Conservation (phyloP, 805 yeast genomes). For the Starmerella davenportii region DNA sequence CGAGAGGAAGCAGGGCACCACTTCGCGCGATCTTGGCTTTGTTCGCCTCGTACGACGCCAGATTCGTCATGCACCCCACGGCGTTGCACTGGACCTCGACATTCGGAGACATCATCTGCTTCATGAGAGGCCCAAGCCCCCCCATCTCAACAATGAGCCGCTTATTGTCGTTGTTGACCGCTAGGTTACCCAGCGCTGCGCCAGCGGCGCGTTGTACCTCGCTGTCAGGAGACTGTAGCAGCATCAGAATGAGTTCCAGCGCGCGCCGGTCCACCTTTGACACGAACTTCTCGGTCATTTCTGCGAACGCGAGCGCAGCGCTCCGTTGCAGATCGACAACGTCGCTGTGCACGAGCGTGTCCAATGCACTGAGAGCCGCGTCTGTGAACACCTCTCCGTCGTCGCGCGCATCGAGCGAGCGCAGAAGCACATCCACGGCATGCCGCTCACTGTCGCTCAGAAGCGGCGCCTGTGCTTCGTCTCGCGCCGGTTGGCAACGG, state of each 20-base stretch:
- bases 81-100: conserved; percentile 99
- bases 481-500: conserved; percentile 23
- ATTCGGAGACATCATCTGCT: conserved; percentile 93
- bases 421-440: conserved; percentile 78
- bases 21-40: conserved; percentile 89
- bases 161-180: conserved; percentile 91
- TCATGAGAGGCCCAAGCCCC: conserved; percentile 84
- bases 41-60: conserved; percentile 95
- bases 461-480: conserved; percentile 55
- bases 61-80: conserved; percentile 93
- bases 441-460: conserved; percentile 92
- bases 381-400: conserved; percentile 79
- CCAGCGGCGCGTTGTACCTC: conserved; percentile 98
- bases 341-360: conserved; percentile 85
- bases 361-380: conserved; percentile 68
- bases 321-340: conserved; percentile 87
- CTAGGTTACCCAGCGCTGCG: conserved; percentile 95
- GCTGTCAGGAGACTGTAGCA: conserved; percentile 70
- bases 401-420: conserved; percentile 71
- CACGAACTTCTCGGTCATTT: conserved; percentile 81
- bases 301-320: conserved; percentile 97
- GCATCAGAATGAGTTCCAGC: conserved; percentile 76
- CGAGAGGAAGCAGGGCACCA: conserved; percentile 87
- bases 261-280: conserved; percentile 81
- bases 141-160: conserved; percentile 93